Evolutionary conservation across 768 basidiomycete genomes (phyloP).

Genomic region (Phylloporus sp.): DNA sequence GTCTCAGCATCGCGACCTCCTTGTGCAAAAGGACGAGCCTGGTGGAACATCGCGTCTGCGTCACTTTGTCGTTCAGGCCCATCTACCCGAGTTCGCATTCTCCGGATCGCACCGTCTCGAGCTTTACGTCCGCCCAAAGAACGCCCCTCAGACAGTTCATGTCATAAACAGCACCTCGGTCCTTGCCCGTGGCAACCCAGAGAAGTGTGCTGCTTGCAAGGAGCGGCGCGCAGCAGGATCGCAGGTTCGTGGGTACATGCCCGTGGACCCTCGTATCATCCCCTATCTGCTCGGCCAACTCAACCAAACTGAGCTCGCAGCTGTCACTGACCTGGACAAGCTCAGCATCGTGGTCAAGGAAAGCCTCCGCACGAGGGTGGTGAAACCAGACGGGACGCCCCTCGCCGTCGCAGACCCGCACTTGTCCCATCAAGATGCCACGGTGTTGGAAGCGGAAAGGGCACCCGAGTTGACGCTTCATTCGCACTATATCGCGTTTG

Average conservation of each 20-base stretch:
- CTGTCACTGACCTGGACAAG: background rate
- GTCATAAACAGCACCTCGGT: constrained; percentile 17
- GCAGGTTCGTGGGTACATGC: constrained; percentile 14
- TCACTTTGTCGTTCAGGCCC: constrained; percentile 3
- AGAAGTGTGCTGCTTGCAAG: constrained; percentile 9
- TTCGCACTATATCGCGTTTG: constrained; percentile 3
- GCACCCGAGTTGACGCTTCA: constrained; percentile 12
- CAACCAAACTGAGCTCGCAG: background rate
- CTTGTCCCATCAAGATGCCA: background rate
- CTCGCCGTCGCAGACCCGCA: constrained; percentile 6
- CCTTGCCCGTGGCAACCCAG: constrained; percentile 5
- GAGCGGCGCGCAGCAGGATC: constrained; percentile 9
- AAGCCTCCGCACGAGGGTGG: background rate
- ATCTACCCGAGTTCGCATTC: constrained; percentile 16
- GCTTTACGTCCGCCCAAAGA: constrained; percentile 9
- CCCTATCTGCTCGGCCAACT: constrained; percentile 6
- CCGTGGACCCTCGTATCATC: constrained; percentile 11
- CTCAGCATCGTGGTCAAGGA: background rate
- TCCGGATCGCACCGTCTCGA: constrained; percentile 19
- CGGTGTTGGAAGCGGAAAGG: constrained; percentile 2
- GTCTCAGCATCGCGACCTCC: background rate
- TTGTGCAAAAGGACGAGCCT: background rate
- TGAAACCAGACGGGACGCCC: constrained; percentile 5
- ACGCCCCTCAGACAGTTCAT: background rate
- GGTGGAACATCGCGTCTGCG: background rate